Conservation (phyloP, 306 rosid species). For the Fagus crenata region DNA sequence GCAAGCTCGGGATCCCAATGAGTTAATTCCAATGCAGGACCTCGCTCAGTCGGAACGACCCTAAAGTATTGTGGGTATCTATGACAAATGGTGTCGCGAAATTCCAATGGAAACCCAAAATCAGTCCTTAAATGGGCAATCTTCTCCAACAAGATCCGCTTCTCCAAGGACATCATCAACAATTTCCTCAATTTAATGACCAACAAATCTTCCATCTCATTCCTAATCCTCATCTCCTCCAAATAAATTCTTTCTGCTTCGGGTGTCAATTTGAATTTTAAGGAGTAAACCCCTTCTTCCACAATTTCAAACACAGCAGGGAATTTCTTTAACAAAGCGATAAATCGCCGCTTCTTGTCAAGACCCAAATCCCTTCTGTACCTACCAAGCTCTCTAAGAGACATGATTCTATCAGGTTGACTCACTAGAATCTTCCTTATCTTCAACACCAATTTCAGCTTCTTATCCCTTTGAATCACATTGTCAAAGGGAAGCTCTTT, state of each 20-base stretch:
- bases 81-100: slow-evolving; percentile 81
- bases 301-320: slow-evolving; percentile 72
- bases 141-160: slow-evolving; percentile 72
- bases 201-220: slow-evolving; percentile 81
- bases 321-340: slow-evolving; percentile 70
- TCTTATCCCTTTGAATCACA: slow-evolving; percentile 83
- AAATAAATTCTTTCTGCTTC: slow-evolving; percentile 80
- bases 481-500: slow-evolving; percentile 76
- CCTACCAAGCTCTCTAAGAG: slow-evolving; percentile 67
- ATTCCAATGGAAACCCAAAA: slow-evolving; percentile 73
- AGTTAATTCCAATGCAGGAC: slow-evolving; percentile 80
- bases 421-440: slow-evolving; percentile 67
- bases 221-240: slow-evolving; percentile 70
- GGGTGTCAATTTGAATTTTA: slow-evolving; percentile 61
- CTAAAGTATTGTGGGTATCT: slow-evolving; percentile 75
- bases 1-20: slow-evolving; percentile 96
- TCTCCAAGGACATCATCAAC: slow-evolving; percentile 82
- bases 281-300: slow-evolving; percentile 72
- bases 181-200: slow-evolving; percentile 73
- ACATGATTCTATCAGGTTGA: slow-evolving; percentile 71
- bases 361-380: slow-evolving; percentile 71
- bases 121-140: slow-evolving; percentile 70
- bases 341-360: slow-evolving; percentile 56
- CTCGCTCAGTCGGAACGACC: slow-evolving; percentile 72
- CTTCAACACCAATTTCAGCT: slow-evolving; percentile 71